These are phyloP conservation scores for Vachellia collinsii DNA, from an alignment of 306 rosid genomes.

Conservation along the genomic window DNA sequence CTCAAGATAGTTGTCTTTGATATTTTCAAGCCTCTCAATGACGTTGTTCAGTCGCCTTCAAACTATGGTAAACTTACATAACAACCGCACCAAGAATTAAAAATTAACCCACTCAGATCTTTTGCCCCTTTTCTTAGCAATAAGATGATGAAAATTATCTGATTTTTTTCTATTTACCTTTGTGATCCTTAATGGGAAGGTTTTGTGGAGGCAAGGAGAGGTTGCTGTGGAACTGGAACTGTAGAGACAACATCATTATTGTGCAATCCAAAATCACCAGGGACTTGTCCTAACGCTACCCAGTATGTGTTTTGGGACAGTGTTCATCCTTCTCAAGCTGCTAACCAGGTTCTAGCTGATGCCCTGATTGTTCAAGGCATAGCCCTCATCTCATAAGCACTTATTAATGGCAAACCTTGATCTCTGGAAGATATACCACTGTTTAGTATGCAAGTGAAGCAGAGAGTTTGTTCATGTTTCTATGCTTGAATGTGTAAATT, in stretches of 20 bases:
- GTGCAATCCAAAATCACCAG: conserved; percentile 77
- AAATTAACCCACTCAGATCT: background rate
- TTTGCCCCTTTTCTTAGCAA: background rate
- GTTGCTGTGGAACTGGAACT: conserved; percentile 94
- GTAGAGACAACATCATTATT: conserved; percentile 69
- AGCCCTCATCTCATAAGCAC: conserved; percentile 60
- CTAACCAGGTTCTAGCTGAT: conserved; percentile 89
- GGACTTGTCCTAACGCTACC: conserved; percentile 89
- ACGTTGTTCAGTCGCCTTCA: conserved; percentile 76
- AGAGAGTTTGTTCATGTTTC: conserved; percentile 31
- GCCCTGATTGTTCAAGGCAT: conserved; percentile 69
- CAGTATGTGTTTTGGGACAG: conserved; percentile 95
- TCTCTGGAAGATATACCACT: conserved; percentile 8
- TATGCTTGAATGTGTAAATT: conserved; percentile 26
- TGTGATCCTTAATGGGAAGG: conserved; percentile 43
- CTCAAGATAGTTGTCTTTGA: conserved; percentile 82
- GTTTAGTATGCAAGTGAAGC: conserved; percentile 36
- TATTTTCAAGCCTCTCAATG: conserved; percentile 73
- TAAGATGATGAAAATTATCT: background rate
- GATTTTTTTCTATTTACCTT: background rate
- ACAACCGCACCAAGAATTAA: conserved; percentile 1
- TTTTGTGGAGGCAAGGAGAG: conserved; percentile 76
- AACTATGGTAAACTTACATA: conserved; percentile 52
- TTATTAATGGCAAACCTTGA: background rate
- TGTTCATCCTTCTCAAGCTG: conserved; percentile 92